Base-by-base conservation (phyloP, 2,329 filamentous ascomycete genomes). In the Sclerotinia trifoliorum region DNA sequence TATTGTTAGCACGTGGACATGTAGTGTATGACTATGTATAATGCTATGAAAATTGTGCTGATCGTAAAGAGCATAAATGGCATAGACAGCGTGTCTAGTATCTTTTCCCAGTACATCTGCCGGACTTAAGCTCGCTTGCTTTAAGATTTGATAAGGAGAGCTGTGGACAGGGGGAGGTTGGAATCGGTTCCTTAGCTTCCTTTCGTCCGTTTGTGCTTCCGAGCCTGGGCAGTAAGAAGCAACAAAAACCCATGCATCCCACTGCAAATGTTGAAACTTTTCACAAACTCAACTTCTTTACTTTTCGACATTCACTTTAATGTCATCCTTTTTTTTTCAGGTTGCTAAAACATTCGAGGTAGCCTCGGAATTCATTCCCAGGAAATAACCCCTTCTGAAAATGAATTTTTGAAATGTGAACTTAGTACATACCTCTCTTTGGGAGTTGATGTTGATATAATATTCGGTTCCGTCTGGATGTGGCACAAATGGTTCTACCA, bases 391-490 rank as follows among this genome's bases (percentile, higher is more conserved):
- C 48, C 52, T 35, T 24, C 56, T 19, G 15, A 54, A 15, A 29
- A 26, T 57, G 29, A 32, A 35, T 17, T 32, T 42, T 46, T 46
- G 24, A 10, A 55, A 52, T 21, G n/a, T 61, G 60, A 71, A 69
- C 70, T 71, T 64, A 49, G 46, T 66, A 89, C 93, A 89, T 89
- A 98, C 95, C 90, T 98, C 95, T 86, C 95, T 92, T 78, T 97
- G 94, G 72, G 95, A 98, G 88, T 97, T 95, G 86, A 99, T 99
- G 89, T 97, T 97, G 86, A 99, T 97, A 84, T 99, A 99, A 86
- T 98, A 98, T 83, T 99, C 95, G 73, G 94, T 97, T 80, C 93
- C 90, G 77, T 93, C 87, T 73, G 94, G 91, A 83, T 99, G 95
- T 78, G 94, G 95, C 72, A 98, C 94, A 79, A 99, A 98, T 65